Evolutionary conservation across 1,139 yeast genomes (phyloP).

Genomic region (Candida gigantensis): DNA sequence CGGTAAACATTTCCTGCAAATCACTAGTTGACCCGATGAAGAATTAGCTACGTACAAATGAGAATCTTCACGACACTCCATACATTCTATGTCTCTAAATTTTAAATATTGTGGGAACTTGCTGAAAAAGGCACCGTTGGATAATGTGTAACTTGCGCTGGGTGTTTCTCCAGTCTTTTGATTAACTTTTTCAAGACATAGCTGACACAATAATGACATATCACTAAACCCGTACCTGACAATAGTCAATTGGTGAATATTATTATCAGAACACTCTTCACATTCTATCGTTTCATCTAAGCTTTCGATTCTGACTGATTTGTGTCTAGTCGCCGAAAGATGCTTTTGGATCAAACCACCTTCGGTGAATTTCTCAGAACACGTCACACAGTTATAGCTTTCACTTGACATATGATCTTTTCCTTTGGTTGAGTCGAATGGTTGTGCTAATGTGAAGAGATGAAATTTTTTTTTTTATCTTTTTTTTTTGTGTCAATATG

Average conservation of each 20-base stretch:
- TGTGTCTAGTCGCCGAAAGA: slow-evolving; percentile 56
- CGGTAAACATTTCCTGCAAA: slow-evolving; percentile 45
- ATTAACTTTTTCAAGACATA: slow-evolving; percentile 44
- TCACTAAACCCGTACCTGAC: slow-evolving; percentile 58
- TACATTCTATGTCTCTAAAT: slow-evolving; percentile 54
- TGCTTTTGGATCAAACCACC: slow-evolving; percentile 39
- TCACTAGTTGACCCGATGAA: slow-evolving; percentile 25
- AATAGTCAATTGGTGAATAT: slow-evolving; percentile 54
- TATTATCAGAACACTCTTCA: slow-evolving; percentile 57
- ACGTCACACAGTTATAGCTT: slow-evolving; percentile 30
- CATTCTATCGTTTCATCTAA: slow-evolving; percentile 50
- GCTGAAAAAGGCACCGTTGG: slow-evolving; percentile 56
- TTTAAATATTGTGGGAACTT: slow-evolving; percentile 48
- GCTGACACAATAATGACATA: slow-evolving; percentile 51
- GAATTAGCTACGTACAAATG: slow-evolving; percentile 39
- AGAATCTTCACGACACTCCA: slow-evolving; percentile 42
- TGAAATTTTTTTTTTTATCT: slow-evolving; percentile 3
- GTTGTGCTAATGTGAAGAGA: slow-evolving; percentile 1
- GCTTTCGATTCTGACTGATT: slow-evolving; percentile 35
- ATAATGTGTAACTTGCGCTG: slow-evolving; percentile 50
- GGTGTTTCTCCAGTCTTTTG: slow-evolving; percentile 33
- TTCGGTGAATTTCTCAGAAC: slow-evolving; percentile 23
- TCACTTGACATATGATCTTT: slow-evolving; percentile 6
- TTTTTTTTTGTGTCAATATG: not conserved
- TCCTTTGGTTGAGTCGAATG: not conserved